phyloP scores from a whole-genome alignment of 2,329 filamentous ascomycete species.

The Alternaria angustiovoidea region DNA sequence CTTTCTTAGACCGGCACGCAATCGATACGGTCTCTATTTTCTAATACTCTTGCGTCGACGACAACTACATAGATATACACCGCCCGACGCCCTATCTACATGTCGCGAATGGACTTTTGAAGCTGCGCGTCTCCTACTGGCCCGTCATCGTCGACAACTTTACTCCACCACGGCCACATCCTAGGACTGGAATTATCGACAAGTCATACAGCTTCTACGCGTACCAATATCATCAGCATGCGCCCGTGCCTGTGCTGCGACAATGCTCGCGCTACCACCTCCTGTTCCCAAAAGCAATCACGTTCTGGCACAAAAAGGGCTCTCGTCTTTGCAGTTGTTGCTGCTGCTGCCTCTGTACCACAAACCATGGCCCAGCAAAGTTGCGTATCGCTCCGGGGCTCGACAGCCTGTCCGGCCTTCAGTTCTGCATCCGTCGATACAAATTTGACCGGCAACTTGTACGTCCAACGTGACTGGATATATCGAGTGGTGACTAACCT shows the following conservation, averaged over 20 bases:
- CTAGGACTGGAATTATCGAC: slow-evolving; percentile 16
- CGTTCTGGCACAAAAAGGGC: slow-evolving; percentile 25
- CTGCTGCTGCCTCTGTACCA: slow-evolving; percentile 43
- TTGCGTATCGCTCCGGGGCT: slow-evolving; percentile 74
- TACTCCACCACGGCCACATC: slow-evolving; percentile 22
- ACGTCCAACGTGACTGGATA: slow-evolving; percentile 36
- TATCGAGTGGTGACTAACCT: not conserved
- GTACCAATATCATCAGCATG: slow-evolving; percentile 23
- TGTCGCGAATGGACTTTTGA: slow-evolving; percentile 45
- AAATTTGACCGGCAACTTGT: slow-evolving; percentile 71
- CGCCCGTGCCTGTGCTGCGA: slow-evolving; percentile 24
- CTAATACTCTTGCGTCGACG: slow-evolving; percentile 15
- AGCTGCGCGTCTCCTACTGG: slow-evolving; percentile 40
- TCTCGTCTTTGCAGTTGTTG: slow-evolving; percentile 33
- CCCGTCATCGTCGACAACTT: slow-evolving; percentile 25
- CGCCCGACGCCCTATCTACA: slow-evolving; percentile 16
- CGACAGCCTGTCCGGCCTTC: slow-evolving; percentile 76
- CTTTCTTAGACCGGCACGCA: slow-evolving; percentile 35
- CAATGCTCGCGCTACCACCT: slow-evolving; percentile 13
- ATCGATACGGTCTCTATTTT: slow-evolving; percentile 24
- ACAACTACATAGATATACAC: slow-evolving; percentile 25
- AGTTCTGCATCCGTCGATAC: slow-evolving; percentile 75
- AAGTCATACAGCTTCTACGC: slow-evolving; percentile 20
- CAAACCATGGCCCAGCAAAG: slow-evolving; percentile 51
- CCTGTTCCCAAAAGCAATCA: slow-evolving; percentile 34